Base-by-base conservation (phyloP, 345 rosid genomes). In the Angophora floribunda region DNA sequence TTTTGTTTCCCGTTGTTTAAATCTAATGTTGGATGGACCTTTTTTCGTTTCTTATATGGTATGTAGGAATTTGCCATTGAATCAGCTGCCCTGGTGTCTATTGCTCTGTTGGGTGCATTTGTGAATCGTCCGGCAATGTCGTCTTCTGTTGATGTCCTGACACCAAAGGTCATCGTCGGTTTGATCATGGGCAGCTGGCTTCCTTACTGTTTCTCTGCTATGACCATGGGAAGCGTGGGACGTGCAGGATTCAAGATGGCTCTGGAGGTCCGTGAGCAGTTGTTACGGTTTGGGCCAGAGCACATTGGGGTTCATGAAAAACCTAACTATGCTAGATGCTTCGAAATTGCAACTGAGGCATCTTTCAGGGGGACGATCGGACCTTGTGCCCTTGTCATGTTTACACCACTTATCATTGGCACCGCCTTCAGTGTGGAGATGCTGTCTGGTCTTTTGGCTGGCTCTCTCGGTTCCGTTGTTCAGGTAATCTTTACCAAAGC, bases 221-320 rank as follows among this genome's bases (percentile, higher is more conserved):
- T 92, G 92, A 91, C 92, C 45, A 91, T 92, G 92, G 91, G 91
- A 88, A 90, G 92, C 52, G 93, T 92, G 57, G 93, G 92, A 89
- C 87, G 89, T 88, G 91, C 90, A 47, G 93, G 91, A 10, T 14
- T 91, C 24, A 87, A 91, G 86, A 91, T 92, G 92, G 91, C 90
- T 86, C 91, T 89, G 90, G 92, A 90, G 63, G 91, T 90, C 51
- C 89, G 91, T 50, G 52, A 89, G 41, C 41, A 36, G 41, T 36
- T 36, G 41, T 36, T 36, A 36, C 41, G 16, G 88, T 47, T 47
- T 47, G 49, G 8, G 49, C 49, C 49, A 47, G 41, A 36, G 4
- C 41, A 36, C 41, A 36, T 36, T 36, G 41, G 41, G 41, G 41
- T 36, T 36, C 41, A 36, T 36, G 41, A 36, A 47, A 47, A 87